Evolutionary conservation across 768 basidiomycete species (phyloP).

Genomic region (Punctularia strigosozonata): DNA sequence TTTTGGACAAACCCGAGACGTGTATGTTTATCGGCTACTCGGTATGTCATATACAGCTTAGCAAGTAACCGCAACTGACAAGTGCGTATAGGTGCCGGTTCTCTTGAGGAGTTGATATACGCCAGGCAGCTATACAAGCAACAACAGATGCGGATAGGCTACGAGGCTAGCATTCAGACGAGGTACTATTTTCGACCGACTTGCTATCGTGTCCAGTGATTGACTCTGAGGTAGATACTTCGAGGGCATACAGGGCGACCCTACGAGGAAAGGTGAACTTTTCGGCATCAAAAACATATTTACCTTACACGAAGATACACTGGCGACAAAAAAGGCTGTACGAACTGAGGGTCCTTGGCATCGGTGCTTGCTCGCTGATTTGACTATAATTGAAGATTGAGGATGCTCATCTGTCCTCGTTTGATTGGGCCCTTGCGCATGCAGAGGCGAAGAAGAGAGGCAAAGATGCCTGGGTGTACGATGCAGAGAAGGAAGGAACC

Average conservation of each 20-base stretch:
- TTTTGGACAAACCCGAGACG: conserved; percentile 80
- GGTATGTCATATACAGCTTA: too few species aligned
- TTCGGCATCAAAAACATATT: conserved; percentile 86
- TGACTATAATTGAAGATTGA: conserved; percentile 45
- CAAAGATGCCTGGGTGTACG: conserved; percentile 32
- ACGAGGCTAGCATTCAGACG: conserved; percentile 75
- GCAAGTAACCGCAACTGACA: too few species aligned
- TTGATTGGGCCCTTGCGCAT: conserved; percentile 74
- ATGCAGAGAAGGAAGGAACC: conserved; percentile 32
- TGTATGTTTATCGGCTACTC: conserved; percentile 71
- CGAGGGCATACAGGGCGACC: conserved; percentile 73
- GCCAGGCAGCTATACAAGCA: conserved; percentile 88
- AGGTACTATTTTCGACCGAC: conserved; percentile 26
- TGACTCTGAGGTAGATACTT: conserved; percentile 43
- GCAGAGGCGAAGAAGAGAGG: conserved; percentile 31
- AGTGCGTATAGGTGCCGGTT: conserved; percentile 85
- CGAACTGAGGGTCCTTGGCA: conserved; percentile 8
- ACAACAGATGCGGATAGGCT: conserved; percentile 87
- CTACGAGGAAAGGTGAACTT: conserved; percentile 62
- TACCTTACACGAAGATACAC: conserved; percentile 54
- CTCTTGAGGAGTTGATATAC: conserved; percentile 81
- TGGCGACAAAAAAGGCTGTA: conserved; percentile 68
- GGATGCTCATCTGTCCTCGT: conserved; percentile 54
- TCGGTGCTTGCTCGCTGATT: not conserved
- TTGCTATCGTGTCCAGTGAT: not conserved